Evolutionary conservation across 2,329 filamentous ascomycete species (phyloP), one percentile per base, ranked within the genome.

Genomic region (Endoconidiophora polonica): DNA sequence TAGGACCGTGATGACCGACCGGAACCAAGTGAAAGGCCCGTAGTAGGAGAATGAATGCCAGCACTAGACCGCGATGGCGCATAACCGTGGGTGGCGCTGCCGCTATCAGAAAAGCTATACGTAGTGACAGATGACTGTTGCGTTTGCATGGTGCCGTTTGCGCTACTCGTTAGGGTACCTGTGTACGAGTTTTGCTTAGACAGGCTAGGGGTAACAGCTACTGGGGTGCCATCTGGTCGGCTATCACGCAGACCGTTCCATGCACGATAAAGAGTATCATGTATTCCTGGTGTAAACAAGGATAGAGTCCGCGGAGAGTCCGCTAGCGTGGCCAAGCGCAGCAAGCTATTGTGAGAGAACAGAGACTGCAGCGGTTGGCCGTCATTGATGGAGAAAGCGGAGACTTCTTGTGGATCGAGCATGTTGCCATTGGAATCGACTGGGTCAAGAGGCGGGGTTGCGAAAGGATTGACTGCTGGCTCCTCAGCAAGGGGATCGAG

Each of bases 281-380:
- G 72, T 52, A 96, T 90, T n/a, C 82, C 79, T 0, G 90, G 87
- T 1, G 90, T 95, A 61, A 94, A 94, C 0, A 96, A 70, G 3
- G 88, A 94, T 33, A 96, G 67, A 0, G 91, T 96, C 44, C 85
- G 79, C 58, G 96, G 87, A 2, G 87, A 94, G 59, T 94, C 83
- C 3, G 79, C 87, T 52, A 98, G 69, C 0, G 86, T 77, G 22
- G 83, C 86, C 10, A 98, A 70, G 46, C 85, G 81, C 22, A 94
- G 66, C 37, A 96, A 69, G 58, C 94, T 96, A 72, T 94, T 94
- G 60, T 94, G 86, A 0, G 90, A 96, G 62, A 98, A 96, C 4
- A 94, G 74, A 0, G 86, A 87, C 62, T 94, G 86, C 18, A 83
- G 77, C 60, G 94, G 88, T 5, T 82, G 73, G 3, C 82, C 79